phyloP scores from a whole-genome alignment of 306 rosid species.

The Prunus mongolica region DNA sequence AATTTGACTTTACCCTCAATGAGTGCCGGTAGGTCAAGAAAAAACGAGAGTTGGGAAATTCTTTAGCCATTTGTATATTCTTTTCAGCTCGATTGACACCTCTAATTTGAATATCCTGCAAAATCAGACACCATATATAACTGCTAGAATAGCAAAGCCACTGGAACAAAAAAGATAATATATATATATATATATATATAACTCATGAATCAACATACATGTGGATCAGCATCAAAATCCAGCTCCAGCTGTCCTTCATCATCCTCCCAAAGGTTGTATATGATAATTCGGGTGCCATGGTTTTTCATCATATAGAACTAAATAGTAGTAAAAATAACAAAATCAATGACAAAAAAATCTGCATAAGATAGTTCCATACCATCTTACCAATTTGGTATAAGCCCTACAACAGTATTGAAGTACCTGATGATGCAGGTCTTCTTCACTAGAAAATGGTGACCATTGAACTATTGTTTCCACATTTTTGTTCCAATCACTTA shows the following conservation, averaged over 20 bases:
- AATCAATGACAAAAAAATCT: conserved; percentile 12
- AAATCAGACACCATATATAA: conserved; percentile 10
- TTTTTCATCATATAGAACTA: conserved; percentile 67
- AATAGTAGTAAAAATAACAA: conserved; percentile 18
- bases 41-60: conserved; percentile 83
- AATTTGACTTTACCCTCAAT: conserved; percentile 53
- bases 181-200: background rate
- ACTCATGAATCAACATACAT: conserved; percentile 44
- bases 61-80: conserved; percentile 75
- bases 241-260: conserved; percentile 93
- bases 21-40: conserved; percentile 93
- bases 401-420: conserved; percentile 6
- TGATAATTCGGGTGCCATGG: conserved; percentile 81
- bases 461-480: conserved; percentile 70
- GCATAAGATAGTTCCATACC: background rate
- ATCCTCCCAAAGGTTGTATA: conserved; percentile 98
- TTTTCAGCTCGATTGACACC: conserved; percentile 98
- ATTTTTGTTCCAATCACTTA: conserved; percentile 67
- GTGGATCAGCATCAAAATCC: conserved; percentile 76
- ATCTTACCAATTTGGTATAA: background rate
- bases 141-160: background rate
- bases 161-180: background rate
- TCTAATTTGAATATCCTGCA: conserved; percentile 89
- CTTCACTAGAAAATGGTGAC: conserved; percentile 81
- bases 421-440: conserved; percentile 76